Evolutionary conservation across 163 green algal species (phyloP).

Genomic region (Scenedesmus sp.): DNA sequence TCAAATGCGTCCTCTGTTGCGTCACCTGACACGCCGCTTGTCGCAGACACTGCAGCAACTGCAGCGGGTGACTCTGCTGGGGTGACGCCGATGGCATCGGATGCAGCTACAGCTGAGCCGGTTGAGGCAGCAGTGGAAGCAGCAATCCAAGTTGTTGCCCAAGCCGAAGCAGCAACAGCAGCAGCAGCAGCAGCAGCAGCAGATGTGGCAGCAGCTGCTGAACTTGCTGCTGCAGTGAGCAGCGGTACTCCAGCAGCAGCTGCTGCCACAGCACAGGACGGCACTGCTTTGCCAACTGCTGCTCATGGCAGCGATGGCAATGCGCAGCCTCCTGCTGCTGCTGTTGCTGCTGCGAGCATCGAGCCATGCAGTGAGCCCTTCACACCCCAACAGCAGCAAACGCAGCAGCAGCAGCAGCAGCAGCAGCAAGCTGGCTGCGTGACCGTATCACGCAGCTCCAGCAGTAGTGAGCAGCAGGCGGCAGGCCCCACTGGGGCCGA

Average conservation of each 20-base stretch:
- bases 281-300: not conserved
- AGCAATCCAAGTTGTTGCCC: not conserved
- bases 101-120: not conserved
- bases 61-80: not conserved
- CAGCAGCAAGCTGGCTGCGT: not conserved
- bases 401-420: not conserved
- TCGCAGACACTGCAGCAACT: not conserved
- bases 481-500: not conserved
- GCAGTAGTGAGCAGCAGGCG: not conserved
- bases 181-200: conserved; percentile 8
- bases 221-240: not conserved
- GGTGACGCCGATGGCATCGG: not conserved
- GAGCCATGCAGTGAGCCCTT: not conserved
- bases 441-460: not conserved
- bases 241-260: not conserved
- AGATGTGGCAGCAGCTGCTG: not conserved
- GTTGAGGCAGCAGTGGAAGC: not conserved
- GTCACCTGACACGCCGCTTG: not conserved
- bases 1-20: not conserved
- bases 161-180: not conserved
- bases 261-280: not conserved
- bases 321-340: not conserved
- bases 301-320: not conserved
- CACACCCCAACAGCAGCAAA: not conserved
- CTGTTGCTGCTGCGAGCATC: not conserved